phyloP scores from a whole-genome alignment of 2,329 filamentous ascomycete genomes.

The Trichoderma asperellum region DNA sequence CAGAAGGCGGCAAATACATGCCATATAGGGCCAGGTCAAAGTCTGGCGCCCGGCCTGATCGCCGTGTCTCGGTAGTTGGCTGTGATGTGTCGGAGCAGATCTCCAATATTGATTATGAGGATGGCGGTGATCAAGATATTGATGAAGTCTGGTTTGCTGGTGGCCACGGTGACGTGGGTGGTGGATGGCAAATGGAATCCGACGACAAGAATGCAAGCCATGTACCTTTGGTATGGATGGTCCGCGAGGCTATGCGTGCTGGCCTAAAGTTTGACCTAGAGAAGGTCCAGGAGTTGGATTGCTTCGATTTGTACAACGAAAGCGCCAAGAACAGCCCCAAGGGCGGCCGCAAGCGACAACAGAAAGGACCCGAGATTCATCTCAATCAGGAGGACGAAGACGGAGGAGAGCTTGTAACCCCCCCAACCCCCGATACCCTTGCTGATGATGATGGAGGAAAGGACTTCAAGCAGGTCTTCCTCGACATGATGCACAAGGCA shows the following conservation, averaged over 20 bases:
- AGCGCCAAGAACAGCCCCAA: neutral
- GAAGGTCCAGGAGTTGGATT: conserved; percentile 69
- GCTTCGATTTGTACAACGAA: conserved; percentile 39
- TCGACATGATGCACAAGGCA: conserved; percentile 61
- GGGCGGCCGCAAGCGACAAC: conserved; percentile 5
- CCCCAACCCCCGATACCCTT: conserved; percentile 33
- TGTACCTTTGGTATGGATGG: conserved; percentile 71
- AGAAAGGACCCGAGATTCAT: conserved; percentile 35
- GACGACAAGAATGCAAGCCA: conserved; percentile 68
- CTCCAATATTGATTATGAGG: conserved; percentile 25
- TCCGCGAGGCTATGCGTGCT: conserved; percentile 61
- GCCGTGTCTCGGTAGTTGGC: conserved; percentile 1
- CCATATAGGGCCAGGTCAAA: conserved; percentile 50
- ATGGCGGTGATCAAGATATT: conserved; percentile 66
- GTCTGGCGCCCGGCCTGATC: conserved; percentile 40
- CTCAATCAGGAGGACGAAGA: conserved; percentile 18
- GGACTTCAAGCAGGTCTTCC: conserved; percentile 49
- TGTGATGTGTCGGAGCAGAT: conserved; percentile 18
- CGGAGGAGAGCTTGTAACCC: conserved; percentile 29
- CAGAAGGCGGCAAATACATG: conserved; percentile 34
- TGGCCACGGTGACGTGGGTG: conserved; percentile 77
- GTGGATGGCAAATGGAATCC: conserved; percentile 67
- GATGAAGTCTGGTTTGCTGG: conserved; percentile 82
- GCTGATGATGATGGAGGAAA: conserved; percentile 34
- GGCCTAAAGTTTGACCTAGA: conserved; percentile 71